These are phyloP conservation scores for Acarospora socialis DNA, from an alignment of 2,329 filamentous ascomycete genomes.

Conservation along the genomic window DNA sequence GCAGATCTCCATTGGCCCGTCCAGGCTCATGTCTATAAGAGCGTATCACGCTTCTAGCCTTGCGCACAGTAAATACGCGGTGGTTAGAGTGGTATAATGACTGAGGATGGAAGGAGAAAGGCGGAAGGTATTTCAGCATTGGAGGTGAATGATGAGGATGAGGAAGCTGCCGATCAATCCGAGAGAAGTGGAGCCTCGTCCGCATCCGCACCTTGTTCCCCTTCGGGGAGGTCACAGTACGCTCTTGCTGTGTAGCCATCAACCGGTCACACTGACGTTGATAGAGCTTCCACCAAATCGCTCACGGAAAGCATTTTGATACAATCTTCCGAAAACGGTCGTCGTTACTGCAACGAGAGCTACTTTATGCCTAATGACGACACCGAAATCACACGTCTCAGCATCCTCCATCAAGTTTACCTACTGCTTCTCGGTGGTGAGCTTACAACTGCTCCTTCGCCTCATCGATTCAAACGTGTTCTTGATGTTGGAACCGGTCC, in stretches of 20 bases:
- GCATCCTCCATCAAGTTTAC: conserved; percentile 49
- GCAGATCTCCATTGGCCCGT: no score
- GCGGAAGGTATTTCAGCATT: no score
- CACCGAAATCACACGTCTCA: conserved; percentile 47
- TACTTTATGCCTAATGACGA: conserved; percentile 57
- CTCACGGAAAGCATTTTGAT: conserved; percentile 27
- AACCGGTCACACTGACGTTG: conserved; percentile 2
- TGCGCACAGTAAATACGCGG: no score
- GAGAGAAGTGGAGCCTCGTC: no score
- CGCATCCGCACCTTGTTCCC: conserved; percentile 7
- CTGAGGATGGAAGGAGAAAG: no score
- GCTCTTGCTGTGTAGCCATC: no score
- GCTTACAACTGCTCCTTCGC: conserved; percentile 21
- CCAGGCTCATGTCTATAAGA: no score
- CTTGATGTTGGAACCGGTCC: conserved; percentile 35
- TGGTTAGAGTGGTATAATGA: no score
- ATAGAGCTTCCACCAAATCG: conserved; percentile 25
- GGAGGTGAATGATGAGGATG: no score
- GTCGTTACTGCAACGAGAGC: conserved; percentile 45
- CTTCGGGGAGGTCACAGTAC: conserved; percentile 9
- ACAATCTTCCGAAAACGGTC: conserved; percentile 43
- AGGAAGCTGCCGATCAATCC: no score
- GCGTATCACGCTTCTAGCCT: no score
- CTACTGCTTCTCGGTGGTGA: conserved; percentile 28
- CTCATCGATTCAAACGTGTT: conserved; percentile 18